These are phyloP conservation scores for Salix dunnii DNA, from an alignment of 345 rosid genomes.

Conservation along the genomic window DNA sequence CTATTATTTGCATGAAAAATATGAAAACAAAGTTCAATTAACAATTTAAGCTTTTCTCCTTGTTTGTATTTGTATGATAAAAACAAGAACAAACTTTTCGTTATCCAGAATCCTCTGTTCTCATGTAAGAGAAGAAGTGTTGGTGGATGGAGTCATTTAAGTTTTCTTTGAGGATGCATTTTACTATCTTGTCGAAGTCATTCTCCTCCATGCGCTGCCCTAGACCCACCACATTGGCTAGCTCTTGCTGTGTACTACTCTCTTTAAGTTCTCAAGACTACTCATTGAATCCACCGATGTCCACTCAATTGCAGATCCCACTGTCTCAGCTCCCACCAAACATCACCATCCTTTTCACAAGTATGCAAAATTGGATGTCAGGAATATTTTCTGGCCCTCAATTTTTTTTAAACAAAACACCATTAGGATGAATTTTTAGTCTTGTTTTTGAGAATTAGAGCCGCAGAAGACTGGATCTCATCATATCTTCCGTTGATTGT, in stretches of 20 bases:
- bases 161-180: conserved; percentile 65
- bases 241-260: too few relatives aligned
- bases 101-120: conserved; percentile 47
- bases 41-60: background rate
- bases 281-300: conserved; percentile 67
- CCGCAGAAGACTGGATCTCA: too few relatives aligned
- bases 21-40: background rate
- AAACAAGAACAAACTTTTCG: background rate
- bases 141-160: conserved; percentile 80
- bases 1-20: conserved; percentile 3
- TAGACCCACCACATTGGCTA: conserved; percentile 59
- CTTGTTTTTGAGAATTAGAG: too few relatives aligned
- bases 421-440: too few relatives aligned
- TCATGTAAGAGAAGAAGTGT: conserved; percentile 90
- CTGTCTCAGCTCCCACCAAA: conserved; percentile 97
- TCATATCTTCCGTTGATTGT: too few relatives aligned
- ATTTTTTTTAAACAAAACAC: too few relatives aligned
- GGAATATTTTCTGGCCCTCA: too few relatives aligned
- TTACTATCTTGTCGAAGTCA: conserved; percentile 60
- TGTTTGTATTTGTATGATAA: conserved; percentile 1
- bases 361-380: too few relatives aligned
- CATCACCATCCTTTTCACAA: conserved; percentile 78
- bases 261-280: too few relatives aligned
- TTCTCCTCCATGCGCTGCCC: conserved; percentile 63
- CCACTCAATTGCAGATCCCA: conserved; percentile 93